These are phyloP conservation scores for Pseudomassariella vexata DNA, from an alignment of 2,329 filamentous ascomycete genomes.

Conservation along the genomic window DNA sequence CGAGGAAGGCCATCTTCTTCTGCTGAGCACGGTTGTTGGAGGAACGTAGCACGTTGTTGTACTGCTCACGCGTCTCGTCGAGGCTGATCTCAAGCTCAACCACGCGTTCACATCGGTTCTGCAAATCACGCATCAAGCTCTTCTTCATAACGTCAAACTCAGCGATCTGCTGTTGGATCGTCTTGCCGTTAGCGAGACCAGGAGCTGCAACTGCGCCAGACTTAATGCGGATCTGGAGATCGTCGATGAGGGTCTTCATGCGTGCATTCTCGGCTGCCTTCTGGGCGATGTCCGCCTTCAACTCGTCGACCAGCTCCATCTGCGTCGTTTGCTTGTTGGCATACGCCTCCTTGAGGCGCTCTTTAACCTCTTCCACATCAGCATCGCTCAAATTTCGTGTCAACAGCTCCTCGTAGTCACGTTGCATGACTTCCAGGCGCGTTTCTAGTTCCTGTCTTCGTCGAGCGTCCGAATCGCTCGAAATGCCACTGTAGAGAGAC, in stretches of 20 bases:
- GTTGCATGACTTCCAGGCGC: constrained; percentile 67
- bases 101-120: constrained; percentile 96
- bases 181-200: constrained; percentile 76
- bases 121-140: constrained; percentile 95
- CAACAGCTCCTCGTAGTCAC: constrained; percentile 78
- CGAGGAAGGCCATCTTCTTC: constrained; percentile 99
- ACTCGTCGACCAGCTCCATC: constrained; percentile 66
- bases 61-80: constrained; percentile 96
- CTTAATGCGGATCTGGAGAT: constrained; percentile 70
- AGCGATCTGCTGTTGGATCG: constrained; percentile 92
- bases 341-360: constrained; percentile 71
- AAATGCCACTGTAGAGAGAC: constrained; percentile 65
- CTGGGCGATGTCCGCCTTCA: constrained; percentile 69
- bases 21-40: constrained; percentile 98
- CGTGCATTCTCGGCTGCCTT: constrained; percentile 78
- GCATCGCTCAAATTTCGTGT: constrained; percentile 70
- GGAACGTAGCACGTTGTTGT: constrained; percentile 94
- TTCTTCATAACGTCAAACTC: constrained; percentile 99
- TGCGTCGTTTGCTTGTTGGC: constrained; percentile 69
- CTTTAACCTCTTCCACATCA: constrained; percentile 81
- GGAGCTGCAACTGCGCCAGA: constrained; percentile 44
- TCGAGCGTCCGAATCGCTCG: constrained; percentile 60
- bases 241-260: constrained; percentile 74
- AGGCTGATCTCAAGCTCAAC: constrained; percentile 97
- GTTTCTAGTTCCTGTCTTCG: constrained; percentile 72